These are phyloP conservation scores for Cyberlindnera xylosilytica DNA, from an alignment of 805 yeast genomes.

Conservation along the genomic window DNA sequence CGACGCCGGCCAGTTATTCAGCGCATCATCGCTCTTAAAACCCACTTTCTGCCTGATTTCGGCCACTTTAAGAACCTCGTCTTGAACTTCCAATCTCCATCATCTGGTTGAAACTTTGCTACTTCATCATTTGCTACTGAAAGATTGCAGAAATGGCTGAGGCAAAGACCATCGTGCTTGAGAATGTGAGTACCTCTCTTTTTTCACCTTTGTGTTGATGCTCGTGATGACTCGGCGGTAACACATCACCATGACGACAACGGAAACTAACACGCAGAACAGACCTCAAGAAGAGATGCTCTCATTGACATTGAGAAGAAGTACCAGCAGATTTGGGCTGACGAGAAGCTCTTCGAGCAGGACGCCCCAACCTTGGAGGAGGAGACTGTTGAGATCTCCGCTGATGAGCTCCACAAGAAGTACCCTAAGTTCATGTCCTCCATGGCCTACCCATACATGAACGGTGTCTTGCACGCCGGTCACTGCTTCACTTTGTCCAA, in stretches of 20 bases:
- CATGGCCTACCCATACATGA: slow-evolving; percentile 95
- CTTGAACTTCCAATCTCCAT: background rate
- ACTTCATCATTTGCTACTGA: background rate
- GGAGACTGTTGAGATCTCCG: slow-evolving; percentile 46
- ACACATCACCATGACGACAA: background rate
- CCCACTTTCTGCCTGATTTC: background rate
- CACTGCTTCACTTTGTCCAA: slow-evolving; percentile 94
- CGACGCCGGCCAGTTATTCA: background rate
- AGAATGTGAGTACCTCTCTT: slow-evolving; percentile 32
- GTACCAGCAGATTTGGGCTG: slow-evolving; percentile 85
- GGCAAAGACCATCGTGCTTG: slow-evolving; percentile 38
- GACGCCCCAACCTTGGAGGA: slow-evolving; percentile 83
- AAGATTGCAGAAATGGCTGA: slow-evolving; percentile 20
- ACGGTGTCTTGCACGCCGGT: slow-evolving; percentile 97
- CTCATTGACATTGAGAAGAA: slow-evolving; percentile 84
- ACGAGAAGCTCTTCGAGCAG: slow-evolving; percentile 79
- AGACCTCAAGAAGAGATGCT: slow-evolving; percentile 94
- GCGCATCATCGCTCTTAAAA: background rate
- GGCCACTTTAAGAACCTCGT: background rate
- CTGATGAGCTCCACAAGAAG: slow-evolving; percentile 70
- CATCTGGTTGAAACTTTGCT: background rate
- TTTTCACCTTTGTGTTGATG: background rate
- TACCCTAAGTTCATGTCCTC: slow-evolving; percentile 87
- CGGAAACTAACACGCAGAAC: slow-evolving; percentile 22
- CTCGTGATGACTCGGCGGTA: background rate